Evolutionary conservation across 345 rosid genomes (phyloP), one percentile per base, ranked within the genome.

Genomic region (Eucalyptus sideroxylon): DNA sequence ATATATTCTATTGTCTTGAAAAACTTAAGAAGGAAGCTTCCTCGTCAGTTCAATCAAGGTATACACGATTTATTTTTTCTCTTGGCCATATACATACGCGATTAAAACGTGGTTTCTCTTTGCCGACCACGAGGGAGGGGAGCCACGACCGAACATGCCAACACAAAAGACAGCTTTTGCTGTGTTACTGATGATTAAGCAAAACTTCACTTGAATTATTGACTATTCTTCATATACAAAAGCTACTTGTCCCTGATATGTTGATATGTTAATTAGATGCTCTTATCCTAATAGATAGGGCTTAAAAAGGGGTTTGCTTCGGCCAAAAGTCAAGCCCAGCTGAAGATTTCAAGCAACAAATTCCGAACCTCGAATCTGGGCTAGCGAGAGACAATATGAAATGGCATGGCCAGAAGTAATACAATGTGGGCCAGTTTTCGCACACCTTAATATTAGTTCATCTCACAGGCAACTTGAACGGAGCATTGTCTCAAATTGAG

Each of bases 381-480:
- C 69, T 12, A 14, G 69, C 16, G 0, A 16, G 8, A 12, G 69
- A 27, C 31, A 60, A 60, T 27, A 60, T 60, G 69, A 60, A 60
- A 11, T 60, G 69, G 31, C 31, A 27, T 27, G 69, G 7, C 31
- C 16, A 60, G 69, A 60, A 60, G 31, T 60, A 27, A 6, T 60
- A 3, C 34, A 27, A 56, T 56, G 27, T 24, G 27, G 62, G 27
- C 62, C 27, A 56, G 13, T 56, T 56, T 56, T 56, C 13, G 3
- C 62, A 56, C 62, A 24, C 62, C 62, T 24, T 9, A 56, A 56
- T 56, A 56, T 56, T 56, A 56, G 1, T 56, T 10, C 62, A 56
- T 56, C 62, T 9, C 62, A 24, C 30, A 0, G 1, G 62, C 62
- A 56, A 56, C 62, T 0, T 56, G 13, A 56, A 24, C 13, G 13